Evolutionary conservation across 768 basidiomycete species (phyloP).

Genomic region (Termitomyces sp.): DNA sequence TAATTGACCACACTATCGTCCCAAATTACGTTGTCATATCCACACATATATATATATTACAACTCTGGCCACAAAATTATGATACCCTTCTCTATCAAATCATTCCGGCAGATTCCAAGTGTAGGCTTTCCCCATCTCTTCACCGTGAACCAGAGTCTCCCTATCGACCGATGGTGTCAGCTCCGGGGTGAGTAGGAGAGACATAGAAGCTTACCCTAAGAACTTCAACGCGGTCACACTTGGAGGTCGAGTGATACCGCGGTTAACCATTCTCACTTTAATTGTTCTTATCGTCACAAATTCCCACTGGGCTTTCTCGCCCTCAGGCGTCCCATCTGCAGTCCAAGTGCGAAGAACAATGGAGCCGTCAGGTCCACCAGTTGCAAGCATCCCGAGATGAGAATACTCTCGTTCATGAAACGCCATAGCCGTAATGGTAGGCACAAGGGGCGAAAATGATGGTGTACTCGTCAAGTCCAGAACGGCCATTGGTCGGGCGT

Average conservation of each 20-base stretch:
- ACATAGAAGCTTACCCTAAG: constrained; percentile 54
- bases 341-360: constrained; percentile 86
- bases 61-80: background rate
- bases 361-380: constrained; percentile 72
- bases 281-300: constrained; percentile 69
- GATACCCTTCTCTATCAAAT: background rate
- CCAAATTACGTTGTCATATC: background rate
- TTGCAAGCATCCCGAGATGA: constrained; percentile 73
- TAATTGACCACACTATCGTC: background rate
- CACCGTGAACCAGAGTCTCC: constrained; percentile 25
- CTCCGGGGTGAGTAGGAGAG: background rate
- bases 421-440: constrained; percentile 70
- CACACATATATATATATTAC: background rate
- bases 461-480: constrained; percentile 56
- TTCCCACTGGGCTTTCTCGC: constrained; percentile 70
- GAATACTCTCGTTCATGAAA: constrained; percentile 92
- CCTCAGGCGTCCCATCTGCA: constrained; percentile 67
- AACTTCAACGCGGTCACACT: constrained; percentile 80
- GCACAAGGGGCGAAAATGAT: constrained; percentile 42
- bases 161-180: constrained; percentile 7
- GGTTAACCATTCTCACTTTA: constrained; percentile 46
- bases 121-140: constrained; percentile 28
- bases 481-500: constrained; percentile 73
- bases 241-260: constrained; percentile 42
- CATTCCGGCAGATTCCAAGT: constrained; percentile 25